Evolutionary conservation across 225 moss, liverwort and hornwort species (phyloP).

Genomic region (Takakia lepidozioides): DNA sequence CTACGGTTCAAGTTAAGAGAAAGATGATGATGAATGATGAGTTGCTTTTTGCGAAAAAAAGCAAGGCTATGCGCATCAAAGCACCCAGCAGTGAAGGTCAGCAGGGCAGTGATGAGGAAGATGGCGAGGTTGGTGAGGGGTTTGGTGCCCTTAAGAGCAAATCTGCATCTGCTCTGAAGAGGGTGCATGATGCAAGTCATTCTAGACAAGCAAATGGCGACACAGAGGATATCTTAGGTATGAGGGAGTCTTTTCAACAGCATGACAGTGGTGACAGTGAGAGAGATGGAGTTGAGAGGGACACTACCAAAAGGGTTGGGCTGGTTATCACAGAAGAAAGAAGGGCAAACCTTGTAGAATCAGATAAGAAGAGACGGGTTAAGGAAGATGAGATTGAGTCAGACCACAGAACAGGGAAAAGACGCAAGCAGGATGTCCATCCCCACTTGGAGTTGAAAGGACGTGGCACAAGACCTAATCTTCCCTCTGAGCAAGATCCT

Average conservation of each 20-base stretch:
- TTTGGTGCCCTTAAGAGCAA: conserved; percentile 27
- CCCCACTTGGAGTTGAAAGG: conserved; percentile 7
- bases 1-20: conserved; percentile 41
- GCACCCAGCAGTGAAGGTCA: conserved; percentile 40
- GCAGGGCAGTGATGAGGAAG: conserved; percentile 19
- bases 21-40: conserved; percentile 58
- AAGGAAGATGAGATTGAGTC: conserved; percentile 66
- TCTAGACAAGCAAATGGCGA: conserved; percentile 33
- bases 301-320: conserved; percentile 9
- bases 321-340: conserved; percentile 33
- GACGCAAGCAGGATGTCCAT: conserved; percentile 29
- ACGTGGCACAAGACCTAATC: conserved; percentile 23
- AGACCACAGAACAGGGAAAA: conserved; percentile 47
- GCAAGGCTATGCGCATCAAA: conserved; percentile 36
- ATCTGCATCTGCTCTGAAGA: conserved; percentile 39
- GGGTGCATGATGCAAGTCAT: conserved; percentile 40
- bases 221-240: conserved; percentile 41
- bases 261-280: conserved; percentile 41
- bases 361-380: conserved; percentile 41
- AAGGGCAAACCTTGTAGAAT: conserved; percentile 18
- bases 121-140: conserved; percentile 25
- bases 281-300: conserved; percentile 44
- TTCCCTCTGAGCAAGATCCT: conserved; percentile 5
- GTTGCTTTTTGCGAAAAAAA: conserved; percentile 42
- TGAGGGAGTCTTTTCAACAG: conserved; percentile 33